Evolutionary conservation across 768 basidiomycete genomes (phyloP).

Genomic region (Hericium rajendrae): DNA sequence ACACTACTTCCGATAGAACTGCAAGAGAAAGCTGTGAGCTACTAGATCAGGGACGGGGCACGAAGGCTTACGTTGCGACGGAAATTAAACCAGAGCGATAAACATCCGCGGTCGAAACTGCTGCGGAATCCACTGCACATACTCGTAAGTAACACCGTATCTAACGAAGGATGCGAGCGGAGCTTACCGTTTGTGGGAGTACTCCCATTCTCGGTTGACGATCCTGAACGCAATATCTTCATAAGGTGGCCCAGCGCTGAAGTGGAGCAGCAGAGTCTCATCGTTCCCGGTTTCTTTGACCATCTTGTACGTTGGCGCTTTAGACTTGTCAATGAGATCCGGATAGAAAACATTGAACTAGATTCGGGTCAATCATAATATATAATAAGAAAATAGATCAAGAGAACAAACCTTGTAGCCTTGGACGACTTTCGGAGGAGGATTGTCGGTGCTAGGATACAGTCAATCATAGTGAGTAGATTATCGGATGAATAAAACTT

Average conservation of each 20-base stretch:
- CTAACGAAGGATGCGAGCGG: background rate
- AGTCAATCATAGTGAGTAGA: conserved; percentile 9
- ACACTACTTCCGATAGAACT: conserved; percentile 73
- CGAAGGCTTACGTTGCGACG: conserved; percentile 67
- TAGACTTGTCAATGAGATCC: conserved; percentile 95
- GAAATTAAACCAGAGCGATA: conserved; percentile 96
- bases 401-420: conserved; percentile 71
- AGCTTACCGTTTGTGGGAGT: conserved; percentile 84
- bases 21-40: conserved; percentile 10
- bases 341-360: conserved; percentile 98
- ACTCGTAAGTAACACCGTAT: conserved; percentile 5
- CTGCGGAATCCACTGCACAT: conserved; percentile 80
- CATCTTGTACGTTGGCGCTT: conserved; percentile 94
- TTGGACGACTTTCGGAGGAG: conserved; percentile 98
- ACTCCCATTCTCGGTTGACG: conserved; percentile 97
- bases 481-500: conserved; percentile 25
- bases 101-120: conserved; percentile 92
- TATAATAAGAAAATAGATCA: conserved; percentile 10
- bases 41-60: conserved; percentile 1
- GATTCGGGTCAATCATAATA: background rate
- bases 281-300: conserved; percentile 91
- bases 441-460: conserved; percentile 79
- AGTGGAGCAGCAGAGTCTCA: conserved; percentile 87
- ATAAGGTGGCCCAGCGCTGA: conserved; percentile 95
- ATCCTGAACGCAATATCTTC: conserved; percentile 99